Percentiles rank a stretch among this genome's conserved stretches.
phyloP scores from a whole-genome alignment of 352 stramenopile species.

The Globisporangium cystogenes region DNA sequence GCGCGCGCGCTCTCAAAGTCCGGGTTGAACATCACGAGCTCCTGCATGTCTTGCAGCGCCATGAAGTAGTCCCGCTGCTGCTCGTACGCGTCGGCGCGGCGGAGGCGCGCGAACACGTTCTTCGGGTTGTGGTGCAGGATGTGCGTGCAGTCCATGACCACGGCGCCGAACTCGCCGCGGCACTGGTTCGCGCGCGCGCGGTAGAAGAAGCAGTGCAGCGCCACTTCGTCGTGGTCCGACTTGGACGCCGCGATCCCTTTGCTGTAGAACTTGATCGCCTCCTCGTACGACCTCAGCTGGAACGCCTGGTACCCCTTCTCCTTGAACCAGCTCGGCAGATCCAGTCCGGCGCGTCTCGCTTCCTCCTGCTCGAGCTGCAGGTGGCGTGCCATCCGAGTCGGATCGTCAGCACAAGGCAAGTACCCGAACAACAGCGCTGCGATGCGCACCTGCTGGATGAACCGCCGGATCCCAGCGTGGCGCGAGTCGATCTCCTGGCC shows the following conservation, averaged over 20 bases:
- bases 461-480: slow-evolving; percentile 35
- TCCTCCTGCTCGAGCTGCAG: slow-evolving; percentile 39
- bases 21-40: slow-evolving; percentile 45
- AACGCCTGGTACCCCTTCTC: slow-evolving; percentile 89
- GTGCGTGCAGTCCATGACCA: slow-evolving; percentile 51
- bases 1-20: slow-evolving; percentile 47
- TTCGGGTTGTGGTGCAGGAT: slow-evolving; percentile 36
- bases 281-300: slow-evolving; percentile 81
- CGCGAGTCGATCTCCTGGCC: slow-evolving; percentile 41
- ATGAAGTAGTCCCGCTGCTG: slow-evolving; percentile 54
- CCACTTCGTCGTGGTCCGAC: slow-evolving; percentile 42
- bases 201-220: slow-evolving; percentile 56
- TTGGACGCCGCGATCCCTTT: slow-evolving; percentile 68
- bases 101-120: slow-evolving; percentile 48
- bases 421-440: too few species aligned
- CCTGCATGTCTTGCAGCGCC: slow-evolving; percentile 48
- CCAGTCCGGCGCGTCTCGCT: slow-evolving; percentile 25
- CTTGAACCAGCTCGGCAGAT: slow-evolving; percentile 42
- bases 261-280: slow-evolving; percentile 91
- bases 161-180: slow-evolving; percentile 40
- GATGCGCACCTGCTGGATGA: slow-evolving; percentile 25
- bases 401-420: not conserved
- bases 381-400: too few species aligned
- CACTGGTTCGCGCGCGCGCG: slow-evolving; percentile 45
- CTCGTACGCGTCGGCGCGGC: slow-evolving; percentile 49